These are phyloP conservation scores for Amniculicola lignicola DNA, from an alignment of 495 filamentous ascomycete genomes.

Conservation along the genomic window DNA sequence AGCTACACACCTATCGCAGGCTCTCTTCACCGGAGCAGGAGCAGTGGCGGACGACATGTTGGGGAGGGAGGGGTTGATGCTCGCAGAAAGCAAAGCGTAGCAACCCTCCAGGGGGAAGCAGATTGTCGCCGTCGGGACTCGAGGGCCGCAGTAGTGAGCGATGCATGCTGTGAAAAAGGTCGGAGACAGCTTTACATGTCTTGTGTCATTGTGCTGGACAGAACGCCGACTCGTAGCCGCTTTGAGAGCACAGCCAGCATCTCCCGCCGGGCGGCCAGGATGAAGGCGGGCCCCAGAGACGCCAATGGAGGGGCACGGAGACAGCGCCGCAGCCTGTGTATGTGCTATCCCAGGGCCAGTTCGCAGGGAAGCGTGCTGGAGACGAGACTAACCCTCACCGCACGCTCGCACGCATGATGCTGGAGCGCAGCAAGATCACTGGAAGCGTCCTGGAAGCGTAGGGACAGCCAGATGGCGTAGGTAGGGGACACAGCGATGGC, in stretches of 20 bases:
- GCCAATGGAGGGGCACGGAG: slow-evolving; percentile 18
- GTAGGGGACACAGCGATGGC: not conserved
- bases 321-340: slow-evolving; percentile 6
- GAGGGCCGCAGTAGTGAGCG: slow-evolving; percentile 6
- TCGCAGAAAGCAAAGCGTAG: not conserved
- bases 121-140: slow-evolving; percentile 12
- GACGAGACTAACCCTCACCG: not conserved
- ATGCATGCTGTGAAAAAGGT: slow-evolving; percentile 16
- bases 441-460: not conserved
- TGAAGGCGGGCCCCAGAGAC: not conserved
- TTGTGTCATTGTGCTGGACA: slow-evolving; percentile 30
- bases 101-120: slow-evolving; percentile 6
- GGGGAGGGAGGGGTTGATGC: not conserved
- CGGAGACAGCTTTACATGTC: slow-evolving; percentile 4
- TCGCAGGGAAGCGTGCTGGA: slow-evolving; percentile 8
- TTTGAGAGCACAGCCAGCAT: slow-evolving; percentile 20
- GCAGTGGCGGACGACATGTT: slow-evolving; percentile 20
- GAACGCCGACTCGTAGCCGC: slow-evolving; percentile 17
- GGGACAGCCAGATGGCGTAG: not conserved
- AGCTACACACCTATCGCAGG: slow-evolving; percentile 34
- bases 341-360: slow-evolving; percentile 2
- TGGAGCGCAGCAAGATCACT: too few species aligned
- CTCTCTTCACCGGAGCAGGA: slow-evolving; percentile 31
- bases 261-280: slow-evolving; percentile 11
- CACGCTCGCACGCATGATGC: not conserved